Evolutionary conservation across 176 grass and related monocot species (phyloP).

Genomic region (Bromus sterilis): DNA sequence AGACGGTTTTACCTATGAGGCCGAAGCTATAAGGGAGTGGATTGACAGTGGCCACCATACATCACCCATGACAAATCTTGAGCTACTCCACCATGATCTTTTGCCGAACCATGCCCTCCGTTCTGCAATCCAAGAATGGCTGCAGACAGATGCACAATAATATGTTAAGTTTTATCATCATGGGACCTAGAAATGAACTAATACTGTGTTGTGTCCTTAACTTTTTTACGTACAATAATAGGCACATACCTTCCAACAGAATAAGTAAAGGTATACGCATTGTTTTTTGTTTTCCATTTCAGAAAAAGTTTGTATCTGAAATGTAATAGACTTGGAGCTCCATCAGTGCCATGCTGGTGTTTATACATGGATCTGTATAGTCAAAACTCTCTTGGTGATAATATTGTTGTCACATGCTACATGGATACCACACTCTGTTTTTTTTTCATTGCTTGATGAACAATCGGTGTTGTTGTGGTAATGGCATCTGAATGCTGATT

Average conservation of each 20-base stretch:
- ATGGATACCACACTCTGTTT: neutral
- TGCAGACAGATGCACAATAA: conserved; percentile 25
- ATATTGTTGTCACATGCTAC: neutral
- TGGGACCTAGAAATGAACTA: neutral
- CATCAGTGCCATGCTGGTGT: neutral
- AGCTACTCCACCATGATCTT: conserved; percentile 30
- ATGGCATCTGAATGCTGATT: too few species aligned
- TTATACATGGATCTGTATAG: neutral
- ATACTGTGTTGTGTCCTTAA: neutral
- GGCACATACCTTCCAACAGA: neutral
- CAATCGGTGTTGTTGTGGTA: neutral
- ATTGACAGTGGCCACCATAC: conserved; percentile 21
- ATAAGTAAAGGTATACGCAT: neutral
- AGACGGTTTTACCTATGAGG: conserved; percentile 62
- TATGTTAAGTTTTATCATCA: neutral
- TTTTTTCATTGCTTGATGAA: neutral
- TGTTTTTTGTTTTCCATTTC: neutral
- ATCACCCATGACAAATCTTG: conserved; percentile 39
- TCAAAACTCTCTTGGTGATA: neutral
- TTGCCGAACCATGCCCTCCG: conserved; percentile 37
- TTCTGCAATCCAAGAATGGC: conserved; percentile 55
- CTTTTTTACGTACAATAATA: neutral
- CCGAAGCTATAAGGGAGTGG: conserved; percentile 49
- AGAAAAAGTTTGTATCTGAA: neutral
- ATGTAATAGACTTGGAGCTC: neutral